Conservation (phyloP, 495 filamentous ascomycete species). For the Penicillium arizonense region DNA sequence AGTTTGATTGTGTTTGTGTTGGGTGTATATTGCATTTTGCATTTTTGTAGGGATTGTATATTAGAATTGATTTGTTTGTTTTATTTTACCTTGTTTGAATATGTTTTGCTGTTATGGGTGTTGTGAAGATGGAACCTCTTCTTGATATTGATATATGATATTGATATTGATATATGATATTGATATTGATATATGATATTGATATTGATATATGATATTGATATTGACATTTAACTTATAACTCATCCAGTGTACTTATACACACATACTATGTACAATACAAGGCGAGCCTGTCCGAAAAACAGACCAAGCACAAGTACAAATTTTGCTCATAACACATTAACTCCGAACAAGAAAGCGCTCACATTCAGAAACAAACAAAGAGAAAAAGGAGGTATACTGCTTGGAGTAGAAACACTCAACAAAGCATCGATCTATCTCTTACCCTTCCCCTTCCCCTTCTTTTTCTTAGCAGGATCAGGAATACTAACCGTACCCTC, state of each 20-base stretch:
- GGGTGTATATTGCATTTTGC: slow-evolving; percentile 11
- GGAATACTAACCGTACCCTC: slow-evolving; percentile 57
- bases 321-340: neutral
- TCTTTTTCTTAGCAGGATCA: slow-evolving; percentile 48
- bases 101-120: neutral
- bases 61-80: neutral
- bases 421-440: slow-evolving; percentile 8
- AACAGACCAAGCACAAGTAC: too few relatives aligned
- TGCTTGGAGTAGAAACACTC: neutral
- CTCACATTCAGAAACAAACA: too few relatives aligned
- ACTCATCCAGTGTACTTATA: too few relatives aligned
- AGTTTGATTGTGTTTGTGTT: slow-evolving; percentile 14
- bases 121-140: too few relatives aligned
- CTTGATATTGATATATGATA: too few relatives aligned
- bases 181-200: too few relatives aligned
- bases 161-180: neutral
- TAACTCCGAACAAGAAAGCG: too few relatives aligned
- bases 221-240: neutral
- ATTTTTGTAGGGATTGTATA: slow-evolving; percentile 1
- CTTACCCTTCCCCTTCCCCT: slow-evolving; percentile 35
- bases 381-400: too few relatives aligned
- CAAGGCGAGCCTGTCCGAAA: too few relatives aligned
- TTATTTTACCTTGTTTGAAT: neutral
- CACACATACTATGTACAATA: too few relatives aligned
- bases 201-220: too few relatives aligned